Conservation (phyloP, 1,284 basidiomycete species). For the Termitomyces sp. region DNA sequence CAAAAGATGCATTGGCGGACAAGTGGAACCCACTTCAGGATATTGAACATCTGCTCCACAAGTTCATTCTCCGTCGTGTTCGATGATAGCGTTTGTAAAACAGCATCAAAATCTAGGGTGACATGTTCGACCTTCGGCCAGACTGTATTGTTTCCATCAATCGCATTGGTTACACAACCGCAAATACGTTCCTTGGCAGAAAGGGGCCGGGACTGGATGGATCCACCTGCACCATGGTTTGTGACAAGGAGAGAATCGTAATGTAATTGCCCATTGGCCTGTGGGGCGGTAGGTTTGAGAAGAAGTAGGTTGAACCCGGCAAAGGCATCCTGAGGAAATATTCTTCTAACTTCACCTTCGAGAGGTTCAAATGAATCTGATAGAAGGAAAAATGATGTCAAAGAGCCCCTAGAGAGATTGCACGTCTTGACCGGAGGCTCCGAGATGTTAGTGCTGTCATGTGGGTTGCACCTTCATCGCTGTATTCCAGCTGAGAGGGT, state of each 20-base stretch:
- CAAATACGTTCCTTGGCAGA: conserved; percentile 39
- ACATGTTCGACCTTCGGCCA: conserved; percentile 74
- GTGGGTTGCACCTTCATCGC: conserved; percentile 16
- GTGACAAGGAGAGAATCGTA: conserved; percentile 56
- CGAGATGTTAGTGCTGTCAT: conserved; percentile 72
- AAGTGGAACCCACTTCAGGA: conserved; percentile 56
- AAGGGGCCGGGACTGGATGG: conserved; percentile 49
- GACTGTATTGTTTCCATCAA: conserved; percentile 49
- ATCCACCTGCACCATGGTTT: conserved; percentile 63
- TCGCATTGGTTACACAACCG: conserved; percentile 68
- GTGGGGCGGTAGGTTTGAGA: conserved; percentile 34
- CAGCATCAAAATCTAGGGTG: conserved; percentile 35
- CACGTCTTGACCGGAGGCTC: conserved; percentile 43
- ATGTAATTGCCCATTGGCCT: conserved; percentile 26
- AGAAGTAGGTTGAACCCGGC: conserved; percentile 78
- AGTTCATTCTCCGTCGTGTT: conserved; percentile 45
- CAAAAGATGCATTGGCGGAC: conserved; percentile 6
- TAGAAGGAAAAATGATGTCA: conserved; percentile 62
- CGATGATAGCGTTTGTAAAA: conserved; percentile 31
- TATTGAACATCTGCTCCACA: conserved; percentile 50
- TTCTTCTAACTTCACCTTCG: conserved; percentile 39
- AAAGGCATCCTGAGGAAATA: conserved; percentile 46
- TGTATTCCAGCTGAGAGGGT: conserved; percentile 5
- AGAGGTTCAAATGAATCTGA: conserved; percentile 40
- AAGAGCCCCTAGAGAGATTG: conserved; percentile 57